Evolutionary conservation across 331 rosid genomes (phyloP).

Genomic region (Dryas integrifolia): DNA sequence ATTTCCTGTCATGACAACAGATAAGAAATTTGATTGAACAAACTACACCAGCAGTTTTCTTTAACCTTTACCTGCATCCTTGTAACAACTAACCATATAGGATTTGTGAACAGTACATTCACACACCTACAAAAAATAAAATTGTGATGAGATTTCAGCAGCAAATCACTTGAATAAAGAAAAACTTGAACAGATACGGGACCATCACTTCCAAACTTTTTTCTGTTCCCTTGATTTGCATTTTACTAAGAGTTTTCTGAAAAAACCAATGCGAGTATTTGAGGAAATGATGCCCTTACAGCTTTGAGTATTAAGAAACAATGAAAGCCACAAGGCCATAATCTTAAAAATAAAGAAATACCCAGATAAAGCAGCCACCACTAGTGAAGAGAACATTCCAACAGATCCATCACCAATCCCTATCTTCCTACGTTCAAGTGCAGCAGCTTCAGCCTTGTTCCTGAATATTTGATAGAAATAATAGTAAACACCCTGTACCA

Average conservation of each 20-base stretch:
- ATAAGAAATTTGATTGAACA: too few species aligned
- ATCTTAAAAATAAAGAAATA: conserved; percentile 31
- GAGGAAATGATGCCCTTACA: neutral
- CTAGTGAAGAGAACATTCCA: conserved; percentile 83
- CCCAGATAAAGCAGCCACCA: conserved; percentile 95
- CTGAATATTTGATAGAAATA: conserved; percentile 99
- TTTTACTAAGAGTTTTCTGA: neutral
- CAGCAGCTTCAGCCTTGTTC: conserved; percentile 81
- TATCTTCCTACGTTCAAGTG: conserved; percentile 48
- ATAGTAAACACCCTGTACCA: conserved; percentile 97
- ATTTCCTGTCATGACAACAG: too few species aligned
- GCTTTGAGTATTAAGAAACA: neutral
- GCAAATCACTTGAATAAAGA: conserved; percentile 9
- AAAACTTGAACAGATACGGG: neutral
- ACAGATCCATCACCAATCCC: conserved; percentile 89
- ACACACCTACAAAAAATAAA: conserved; percentile 66
- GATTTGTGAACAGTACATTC: conserved; percentile 88
- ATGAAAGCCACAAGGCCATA: neutral
- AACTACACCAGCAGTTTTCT: neutral
- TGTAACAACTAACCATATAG: conserved; percentile 89
- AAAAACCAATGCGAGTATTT: neutral
- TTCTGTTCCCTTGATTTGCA: conserved; percentile 1
- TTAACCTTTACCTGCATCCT: conserved; percentile 88
- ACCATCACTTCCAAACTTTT: neutral
- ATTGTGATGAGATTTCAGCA: conserved; percentile 14